A percentile compares a stretch with the other conserved stretches of the same genome.
phyloP scores from a whole-genome alignment of 495 filamentous ascomycete species.

The Penicillium cataractarum region DNA sequence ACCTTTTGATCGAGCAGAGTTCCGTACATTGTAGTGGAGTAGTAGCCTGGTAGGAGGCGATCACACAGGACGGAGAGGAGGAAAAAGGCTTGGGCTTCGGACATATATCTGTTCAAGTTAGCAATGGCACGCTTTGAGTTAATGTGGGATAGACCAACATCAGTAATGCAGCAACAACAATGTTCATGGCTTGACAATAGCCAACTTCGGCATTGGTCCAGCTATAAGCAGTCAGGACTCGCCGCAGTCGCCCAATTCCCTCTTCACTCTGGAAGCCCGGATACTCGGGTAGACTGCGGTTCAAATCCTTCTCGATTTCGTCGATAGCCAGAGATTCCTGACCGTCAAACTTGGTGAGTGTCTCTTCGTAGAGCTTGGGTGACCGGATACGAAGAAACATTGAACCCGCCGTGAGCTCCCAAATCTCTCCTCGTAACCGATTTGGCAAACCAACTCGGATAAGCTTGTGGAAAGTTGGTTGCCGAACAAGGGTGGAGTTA shows the following conservation, averaged over 20 bases:
- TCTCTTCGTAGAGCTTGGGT: constrained; percentile 81
- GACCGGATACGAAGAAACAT: constrained; percentile 84
- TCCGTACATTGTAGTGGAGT: constrained; percentile 98
- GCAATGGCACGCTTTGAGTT: neutral
- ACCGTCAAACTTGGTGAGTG: constrained; percentile 78
- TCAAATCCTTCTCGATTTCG: constrained; percentile 98
- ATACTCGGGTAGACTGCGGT: constrained; percentile 94
- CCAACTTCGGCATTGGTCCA: constrained; percentile 95
- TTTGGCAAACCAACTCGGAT: constrained; percentile 96
- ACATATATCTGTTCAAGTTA: constrained; percentile 76
- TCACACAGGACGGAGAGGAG: constrained; percentile 91
- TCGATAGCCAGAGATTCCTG: constrained; percentile 91
- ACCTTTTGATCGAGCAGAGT: constrained; percentile 95
- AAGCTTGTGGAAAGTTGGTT: constrained; percentile 96
- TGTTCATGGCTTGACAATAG: constrained; percentile 99
- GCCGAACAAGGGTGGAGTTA: constrained; percentile 87
- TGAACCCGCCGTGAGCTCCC: constrained; percentile 92
- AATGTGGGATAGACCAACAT: constrained; percentile 58
- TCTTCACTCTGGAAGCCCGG: constrained; percentile 96
- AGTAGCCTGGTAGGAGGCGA: constrained; percentile 91
- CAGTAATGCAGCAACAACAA: constrained; percentile 91
- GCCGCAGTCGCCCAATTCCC: constrained; percentile 84
- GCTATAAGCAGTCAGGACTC: constrained; percentile 94
- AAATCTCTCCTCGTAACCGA: constrained; percentile 88
- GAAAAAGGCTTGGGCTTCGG: constrained; percentile 94